phyloP scores from a whole-genome alignment of 2,329 filamentous ascomycete genomes.

The Talaromyces verruculosus region DNA sequence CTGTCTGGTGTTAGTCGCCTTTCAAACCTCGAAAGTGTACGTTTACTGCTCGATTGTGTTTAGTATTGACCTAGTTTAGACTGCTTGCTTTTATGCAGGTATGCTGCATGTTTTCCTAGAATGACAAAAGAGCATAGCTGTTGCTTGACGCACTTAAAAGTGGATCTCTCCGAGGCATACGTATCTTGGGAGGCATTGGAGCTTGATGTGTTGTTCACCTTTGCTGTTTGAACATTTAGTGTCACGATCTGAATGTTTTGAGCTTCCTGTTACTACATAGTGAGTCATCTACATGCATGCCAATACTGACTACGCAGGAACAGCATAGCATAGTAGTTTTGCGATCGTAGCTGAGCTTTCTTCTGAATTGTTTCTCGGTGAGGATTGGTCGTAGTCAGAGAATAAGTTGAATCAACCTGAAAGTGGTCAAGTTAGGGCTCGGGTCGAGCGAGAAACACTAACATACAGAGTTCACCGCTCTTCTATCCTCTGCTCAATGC shows the following conservation, averaged over 20 bases:
- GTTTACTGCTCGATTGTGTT: background rate
- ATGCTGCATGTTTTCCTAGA: background rate
- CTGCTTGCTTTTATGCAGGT: background rate
- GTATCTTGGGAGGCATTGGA: background rate
- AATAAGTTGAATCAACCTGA: background rate
- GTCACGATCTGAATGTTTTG: background rate
- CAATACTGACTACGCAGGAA: slow-evolving; percentile 5
- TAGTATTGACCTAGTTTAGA: background rate
- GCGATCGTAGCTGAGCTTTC: background rate
- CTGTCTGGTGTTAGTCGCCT: background rate
- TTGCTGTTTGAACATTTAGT: background rate
- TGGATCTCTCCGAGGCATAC: background rate
- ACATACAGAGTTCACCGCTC: background rate
- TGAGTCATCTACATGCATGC: background rate
- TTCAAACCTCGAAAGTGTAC: background rate
- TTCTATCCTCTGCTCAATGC: background rate
- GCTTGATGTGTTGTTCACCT: slow-evolving; percentile 3
- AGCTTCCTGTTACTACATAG: background rate
- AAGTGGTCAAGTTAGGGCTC: background rate
- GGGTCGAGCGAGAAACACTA: background rate
- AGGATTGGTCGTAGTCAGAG: background rate
- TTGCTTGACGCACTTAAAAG: background rate
- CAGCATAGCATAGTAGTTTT: background rate
- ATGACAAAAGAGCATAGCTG: slow-evolving; percentile 6
- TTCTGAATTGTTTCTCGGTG: background rate